Conservation (phyloP, 768 basidiomycete genomes). For the Rhodocollybia butyracea region DNA sequence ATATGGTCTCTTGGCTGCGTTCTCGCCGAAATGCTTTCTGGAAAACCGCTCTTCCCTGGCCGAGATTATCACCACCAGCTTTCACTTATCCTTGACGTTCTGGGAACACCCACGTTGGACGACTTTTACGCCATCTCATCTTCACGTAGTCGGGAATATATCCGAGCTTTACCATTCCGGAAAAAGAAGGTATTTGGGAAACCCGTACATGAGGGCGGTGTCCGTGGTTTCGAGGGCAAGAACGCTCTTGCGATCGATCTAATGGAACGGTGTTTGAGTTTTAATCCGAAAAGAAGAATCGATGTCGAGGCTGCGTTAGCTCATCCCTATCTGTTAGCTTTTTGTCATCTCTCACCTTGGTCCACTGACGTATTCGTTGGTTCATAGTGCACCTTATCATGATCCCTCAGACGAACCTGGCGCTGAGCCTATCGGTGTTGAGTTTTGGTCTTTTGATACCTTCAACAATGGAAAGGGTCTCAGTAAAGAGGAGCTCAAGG, state of each 20-base stretch:
- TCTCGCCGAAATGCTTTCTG: conserved; percentile 86
- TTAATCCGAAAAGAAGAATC: conserved; percentile 84
- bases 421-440: conserved; percentile 10
- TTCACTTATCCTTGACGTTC: conserved; percentile 88
- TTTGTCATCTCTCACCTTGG: background rate
- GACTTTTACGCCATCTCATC: conserved; percentile 83
- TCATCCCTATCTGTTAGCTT: conserved; percentile 84
- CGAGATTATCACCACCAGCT: conserved; percentile 95
- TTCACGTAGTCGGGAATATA: conserved; percentile 67
- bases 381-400: conserved; percentile 2
- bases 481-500: conserved; percentile 7
- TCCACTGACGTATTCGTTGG: background rate
- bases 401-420: conserved; percentile 6
- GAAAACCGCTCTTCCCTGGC: conserved; percentile 95
- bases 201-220: conserved; percentile 65
- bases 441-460: conserved; percentile 5
- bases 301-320: conserved; percentile 83
- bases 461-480: conserved; percentile 6
- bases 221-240: conserved; percentile 52
- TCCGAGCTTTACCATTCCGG: conserved; percentile 84
- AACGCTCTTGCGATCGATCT: conserved; percentile 57
- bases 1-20: conserved; percentile 88
- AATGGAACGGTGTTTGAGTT: conserved; percentile 77
- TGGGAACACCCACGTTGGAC: conserved; percentile 87
- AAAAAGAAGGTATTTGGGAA: conserved; percentile 68